Evolutionary conservation across 495 filamentous ascomycete genomes (phyloP).

Genomic region (Neurospora sp.): DNA sequence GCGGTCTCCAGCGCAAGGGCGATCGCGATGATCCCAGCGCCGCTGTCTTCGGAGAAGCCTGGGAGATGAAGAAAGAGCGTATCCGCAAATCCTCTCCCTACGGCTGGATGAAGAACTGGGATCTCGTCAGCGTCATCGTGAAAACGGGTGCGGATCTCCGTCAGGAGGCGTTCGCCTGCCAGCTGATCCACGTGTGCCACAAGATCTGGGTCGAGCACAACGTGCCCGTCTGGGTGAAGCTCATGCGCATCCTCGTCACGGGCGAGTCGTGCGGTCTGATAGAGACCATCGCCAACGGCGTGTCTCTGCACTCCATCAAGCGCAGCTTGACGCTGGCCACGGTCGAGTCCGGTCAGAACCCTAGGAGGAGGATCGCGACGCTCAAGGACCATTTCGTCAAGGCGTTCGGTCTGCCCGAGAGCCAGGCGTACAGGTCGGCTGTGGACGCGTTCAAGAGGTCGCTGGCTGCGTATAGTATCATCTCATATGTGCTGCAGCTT

Average conservation of each 20-base stretch:
- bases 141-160: constrained; percentile 69
- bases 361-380: constrained; percentile 56
- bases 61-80: constrained; percentile 64
- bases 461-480: constrained; percentile 65
- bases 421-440: constrained; percentile 50
- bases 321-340: constrained; percentile 60
- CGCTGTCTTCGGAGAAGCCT: constrained; percentile 69
- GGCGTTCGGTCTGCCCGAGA: constrained; percentile 55
- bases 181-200: constrained; percentile 62
- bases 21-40: constrained; percentile 74
- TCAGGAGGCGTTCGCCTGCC: constrained; percentile 71
- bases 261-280: constrained; percentile 69
- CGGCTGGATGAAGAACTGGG: constrained; percentile 73
- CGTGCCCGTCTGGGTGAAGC: constrained; percentile 68
- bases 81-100: constrained; percentile 67
- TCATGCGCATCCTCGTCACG: constrained; percentile 70
- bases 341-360: constrained; percentile 55
- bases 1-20: constrained; percentile 62
- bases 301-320: constrained; percentile 66
- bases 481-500: constrained; percentile 65
- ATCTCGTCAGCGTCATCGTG: constrained; percentile 68
- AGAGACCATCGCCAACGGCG: constrained; percentile 73
- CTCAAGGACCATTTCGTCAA: constrained; percentile 69
- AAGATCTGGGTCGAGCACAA: constrained; percentile 65
- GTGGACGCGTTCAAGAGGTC: constrained; percentile 61